Conservation (phyloP, 495 filamentous ascomycete genomes). For the Elasticomyces elasticus region DNA sequence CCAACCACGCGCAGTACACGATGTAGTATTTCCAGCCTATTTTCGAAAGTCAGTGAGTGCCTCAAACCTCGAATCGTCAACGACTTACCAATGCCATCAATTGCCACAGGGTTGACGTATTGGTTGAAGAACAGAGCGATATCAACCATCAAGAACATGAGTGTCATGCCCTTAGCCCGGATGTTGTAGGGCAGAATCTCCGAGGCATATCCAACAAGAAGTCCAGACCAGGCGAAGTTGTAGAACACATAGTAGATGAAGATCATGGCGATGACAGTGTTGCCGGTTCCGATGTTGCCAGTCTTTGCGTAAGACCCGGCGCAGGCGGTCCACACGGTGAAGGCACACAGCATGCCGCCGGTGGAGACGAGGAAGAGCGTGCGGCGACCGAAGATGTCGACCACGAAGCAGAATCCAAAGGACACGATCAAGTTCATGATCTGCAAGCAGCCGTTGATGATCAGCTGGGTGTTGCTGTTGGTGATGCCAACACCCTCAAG, state of each 20-base stretch:
- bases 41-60: too few species aligned
- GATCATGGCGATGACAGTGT: slow-evolving; percentile 22
- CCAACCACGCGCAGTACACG: slow-evolving; percentile 30
- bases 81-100: slow-evolving; percentile 20
- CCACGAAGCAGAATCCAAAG: slow-evolving; percentile 13
- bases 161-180: slow-evolving; percentile 61
- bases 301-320: slow-evolving; percentile 18
- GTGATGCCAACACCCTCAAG: slow-evolving; percentile 28
- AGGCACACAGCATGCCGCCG: slow-evolving; percentile 14
- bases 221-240: slow-evolving; percentile 31
- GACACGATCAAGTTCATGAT: slow-evolving; percentile 14
- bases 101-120: slow-evolving; percentile 39
- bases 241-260: slow-evolving; percentile 29
- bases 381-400: slow-evolving; percentile 16
- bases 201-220: slow-evolving; percentile 47
- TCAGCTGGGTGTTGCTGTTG: slow-evolving; percentile 7
- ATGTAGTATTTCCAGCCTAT: slow-evolving; percentile 25
- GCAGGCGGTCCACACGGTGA: slow-evolving; percentile 25
- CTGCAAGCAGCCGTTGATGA: slow-evolving; percentile 16
- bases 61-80: too few species aligned
- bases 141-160: slow-evolving; percentile 27
- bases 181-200: slow-evolving; percentile 62
- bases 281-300: slow-evolving; percentile 4
- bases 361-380: slow-evolving; percentile 10
- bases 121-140: slow-evolving; percentile 28